Evolutionary conservation across 176 grass and related monocot genomes (phyloP), one percentile per base, ranked within the genome.

Genomic region (Bothriochloa decipiens): DNA sequence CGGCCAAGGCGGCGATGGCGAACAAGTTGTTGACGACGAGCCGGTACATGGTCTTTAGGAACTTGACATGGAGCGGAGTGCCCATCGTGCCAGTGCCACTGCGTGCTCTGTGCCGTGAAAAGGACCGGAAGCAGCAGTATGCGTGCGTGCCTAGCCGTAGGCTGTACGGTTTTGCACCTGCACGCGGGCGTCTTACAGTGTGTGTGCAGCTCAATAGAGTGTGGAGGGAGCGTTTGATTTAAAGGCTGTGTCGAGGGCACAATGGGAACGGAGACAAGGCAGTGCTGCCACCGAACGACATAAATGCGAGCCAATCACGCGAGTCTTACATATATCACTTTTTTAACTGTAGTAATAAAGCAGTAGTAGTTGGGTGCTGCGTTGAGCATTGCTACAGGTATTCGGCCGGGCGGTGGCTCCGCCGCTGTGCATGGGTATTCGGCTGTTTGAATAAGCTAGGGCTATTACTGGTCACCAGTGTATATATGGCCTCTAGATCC

Each of bases 1-100:
- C 27, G 27, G 63, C 47, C 9, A 60, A 40, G n/a, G 50, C 64
- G 15, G 6, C 72, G 9, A 82, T 16, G 4, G 39, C 49, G 22
- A 87, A 0, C 39, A 82, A 82, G 78, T 87, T 87, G 79, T 87
- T 26, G 49, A 82, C 72, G 64, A 82, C 72, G 49, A 76, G 39
- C 3, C 22, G 18, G 86, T 76, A 82, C 64, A 47, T 5, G 8
- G 70, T 37, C 72, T 47, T 82, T 2, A 70, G 37, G 20, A 39
- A 2, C 50, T 36, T 87, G 53, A 13, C 66, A 22, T 70, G 27
- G 3, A 25, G 45, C 0, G 16, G 22, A 66, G 66, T 17, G 65
- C 17, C 41, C 79, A 81, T 81, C 47, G 66, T 81, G 79, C 5
- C 45, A 70, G 46, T 16, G 20, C 25, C 13, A 49, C 2, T 60